Evolutionary conservation across 2,329 filamentous ascomycete genomes (phyloP).

Genomic region (Diaporthe vexans): DNA sequence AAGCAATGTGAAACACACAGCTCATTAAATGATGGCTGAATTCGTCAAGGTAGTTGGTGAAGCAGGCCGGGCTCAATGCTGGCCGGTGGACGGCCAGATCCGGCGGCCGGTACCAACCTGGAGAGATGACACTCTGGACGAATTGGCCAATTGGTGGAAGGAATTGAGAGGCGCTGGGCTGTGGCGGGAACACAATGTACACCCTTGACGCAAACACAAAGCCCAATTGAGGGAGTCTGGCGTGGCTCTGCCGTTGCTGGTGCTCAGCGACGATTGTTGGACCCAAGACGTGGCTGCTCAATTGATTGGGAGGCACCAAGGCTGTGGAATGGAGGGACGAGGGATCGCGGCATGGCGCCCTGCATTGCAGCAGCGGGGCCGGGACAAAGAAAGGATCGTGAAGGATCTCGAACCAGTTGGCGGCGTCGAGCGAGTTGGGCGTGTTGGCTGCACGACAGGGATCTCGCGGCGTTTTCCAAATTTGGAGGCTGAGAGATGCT

Average conservation of each 20-base stretch:
- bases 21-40: not conserved
- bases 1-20: conserved; percentile 6
- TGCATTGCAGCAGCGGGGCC: conserved; percentile 13
- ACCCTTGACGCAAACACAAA: conserved; percentile 2
- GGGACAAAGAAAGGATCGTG: conserved; percentile 32
- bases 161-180: conserved; percentile 25
- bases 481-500: conserved; percentile 25
- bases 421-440: not conserved
- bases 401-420: conserved; percentile 20
- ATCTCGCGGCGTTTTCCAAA: conserved; percentile 13
- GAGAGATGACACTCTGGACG: not conserved
- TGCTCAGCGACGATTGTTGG: conserved; percentile 12
- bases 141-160: conserved; percentile 35
- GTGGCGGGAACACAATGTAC: conserved; percentile 24
- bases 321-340: conserved; percentile 12
- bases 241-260: not conserved
- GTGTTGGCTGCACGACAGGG: conserved; percentile 22
- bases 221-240: not conserved
- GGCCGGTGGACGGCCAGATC: conserved; percentile 18
- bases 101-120: conserved; percentile 5
- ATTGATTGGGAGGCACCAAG: not conserved
- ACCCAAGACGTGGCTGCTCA: conserved; percentile 19
- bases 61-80: not conserved
- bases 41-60: not conserved
- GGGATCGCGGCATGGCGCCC: conserved; percentile 9